Evolutionary conservation across 306 rosid species (phyloP), one percentile per base, ranked within the genome.

Genomic region (Cucurbita ficifolia): DNA sequence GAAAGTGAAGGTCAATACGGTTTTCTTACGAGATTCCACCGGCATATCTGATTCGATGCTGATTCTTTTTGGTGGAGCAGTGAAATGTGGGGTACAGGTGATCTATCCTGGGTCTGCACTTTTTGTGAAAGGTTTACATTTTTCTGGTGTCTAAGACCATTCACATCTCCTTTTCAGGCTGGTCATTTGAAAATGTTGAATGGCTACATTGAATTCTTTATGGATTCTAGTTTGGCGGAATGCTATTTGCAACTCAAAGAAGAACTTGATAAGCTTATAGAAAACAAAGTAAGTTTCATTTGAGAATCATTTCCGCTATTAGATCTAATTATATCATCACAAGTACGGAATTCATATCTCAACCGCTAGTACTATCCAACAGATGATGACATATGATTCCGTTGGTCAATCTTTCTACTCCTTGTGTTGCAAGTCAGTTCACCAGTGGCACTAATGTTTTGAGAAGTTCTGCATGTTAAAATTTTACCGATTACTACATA

Each of bases 161-260:
- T 64, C 55, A 76, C 61, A 11, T 77, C 70, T 46, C 73, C 74
- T 64, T 65, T 76, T 71, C 78, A 90, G 98, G 88, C 81, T 49
- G 98, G 98, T 76, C 95, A 90, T 90, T 81, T 94, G 76, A 94
- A 88, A 85, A 94, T 90, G 97, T 83, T 94, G 70, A 86, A 86
- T 4, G 96, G 97, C 24, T 94, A 89, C 70, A 56, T 90, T 16
- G 98, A 94, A 77, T 86, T 94, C 79, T 94, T 90, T 83, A 80
- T 94, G 89, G 98, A 94, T 83, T 90, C 97, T 81, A 84, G 74
- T 80, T 87, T 94, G 86, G 88, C 93, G 22, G 98, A 94, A 70
- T 89, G 96, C 91, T 87, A 85, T 79, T 45, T 89, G 87, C 89
- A 90, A 88, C 87, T 94, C 24, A 94, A 89, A 84, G 95, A 89